phyloP scores from a whole-genome alignment of 2,329 filamentous ascomycete species.

The Pseudocercospora musae region DNA sequence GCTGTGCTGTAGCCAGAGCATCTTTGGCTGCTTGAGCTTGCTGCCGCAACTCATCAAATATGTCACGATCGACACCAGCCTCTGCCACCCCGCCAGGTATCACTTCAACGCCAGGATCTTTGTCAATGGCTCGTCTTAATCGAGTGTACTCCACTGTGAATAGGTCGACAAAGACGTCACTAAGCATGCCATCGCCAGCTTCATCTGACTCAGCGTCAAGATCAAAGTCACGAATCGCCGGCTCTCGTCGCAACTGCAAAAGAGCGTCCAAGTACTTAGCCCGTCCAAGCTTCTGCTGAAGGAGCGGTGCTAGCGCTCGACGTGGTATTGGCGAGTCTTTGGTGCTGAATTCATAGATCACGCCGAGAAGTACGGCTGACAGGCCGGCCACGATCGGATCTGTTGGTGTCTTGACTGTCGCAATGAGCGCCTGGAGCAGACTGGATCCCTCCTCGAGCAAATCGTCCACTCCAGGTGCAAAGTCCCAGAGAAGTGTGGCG shows the following conservation, averaged over 20 bases:
- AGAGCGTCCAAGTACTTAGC: slow-evolving; percentile 85
- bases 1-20: slow-evolving; percentile 55
- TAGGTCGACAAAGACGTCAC: slow-evolving; percentile 83
- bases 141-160: slow-evolving; percentile 94
- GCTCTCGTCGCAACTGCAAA: slow-evolving; percentile 70
- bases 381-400: slow-evolving; percentile 56
- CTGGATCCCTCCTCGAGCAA: slow-evolving; percentile 89
- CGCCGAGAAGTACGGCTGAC: slow-evolving; percentile 77
- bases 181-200: slow-evolving; percentile 46
- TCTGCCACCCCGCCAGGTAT: slow-evolving; percentile 77
- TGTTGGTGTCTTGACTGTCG: slow-evolving; percentile 58
- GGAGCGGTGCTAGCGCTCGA: slow-evolving; percentile 72
- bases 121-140: slow-evolving; percentile 78
- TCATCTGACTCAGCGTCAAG: slow-evolving; percentile 46
- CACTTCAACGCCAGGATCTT: slow-evolving; percentile 83
- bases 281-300: slow-evolving; percentile 73
- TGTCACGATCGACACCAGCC: slow-evolving; percentile 87
- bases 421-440: slow-evolving; percentile 56
- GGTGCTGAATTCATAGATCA: slow-evolving; percentile 94
- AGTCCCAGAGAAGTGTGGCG: slow-evolving; percentile 86
- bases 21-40: slow-evolving; percentile 73
- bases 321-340: slow-evolving; percentile 91
- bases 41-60: slow-evolving; percentile 78
- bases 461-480: slow-evolving; percentile 86
- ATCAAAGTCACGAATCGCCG: slow-evolving; percentile 83